Evolutionary conservation across 192 early-diverging fungal genomes (phyloP).

Genomic region (Gamsiella multidivaricata): DNA sequence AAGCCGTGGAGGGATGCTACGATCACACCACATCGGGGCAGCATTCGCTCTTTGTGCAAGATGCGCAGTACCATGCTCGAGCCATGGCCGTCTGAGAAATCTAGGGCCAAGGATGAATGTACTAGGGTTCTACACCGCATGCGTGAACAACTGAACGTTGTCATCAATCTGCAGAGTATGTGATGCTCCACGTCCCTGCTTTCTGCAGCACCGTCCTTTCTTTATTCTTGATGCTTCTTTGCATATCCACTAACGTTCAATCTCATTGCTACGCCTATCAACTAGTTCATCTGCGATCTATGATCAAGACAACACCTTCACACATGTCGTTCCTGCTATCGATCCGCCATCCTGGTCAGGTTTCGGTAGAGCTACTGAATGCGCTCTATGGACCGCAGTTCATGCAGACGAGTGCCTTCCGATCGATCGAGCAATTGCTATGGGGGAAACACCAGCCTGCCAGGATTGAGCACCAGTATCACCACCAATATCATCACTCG

Average conservation of each 20-base stretch:
- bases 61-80: constrained; percentile 27
- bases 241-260: not conserved
- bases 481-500: not conserved
- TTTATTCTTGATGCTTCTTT: not conserved
- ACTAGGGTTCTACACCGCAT: constrained; percentile 42
- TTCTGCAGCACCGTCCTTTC: not conserved
- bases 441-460: constrained; percentile 25
- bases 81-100: constrained; percentile 39
- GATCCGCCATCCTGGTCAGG: constrained; percentile 48
- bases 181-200: not conserved
- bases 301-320: constrained; percentile 36
- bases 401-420: constrained; percentile 39
- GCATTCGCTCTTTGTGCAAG: constrained; percentile 10
- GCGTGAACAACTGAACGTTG: constrained; percentile 52
- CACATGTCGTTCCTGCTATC: constrained; percentile 43
- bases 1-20: constrained; percentile 47
- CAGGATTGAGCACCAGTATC: constrained; percentile 1
- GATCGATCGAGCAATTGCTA: constrained; percentile 42
- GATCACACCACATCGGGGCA: constrained; percentile 19
- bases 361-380: constrained; percentile 38
- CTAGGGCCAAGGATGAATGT: constrained; percentile 41
- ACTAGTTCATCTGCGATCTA: constrained; percentile 33
- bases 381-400: constrained; percentile 49
- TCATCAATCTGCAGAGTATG: constrained; percentile 48
- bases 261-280: not conserved